Base-by-base conservation (phyloP, 805 yeast genomes). In the Candida parachauliodes region DNA sequence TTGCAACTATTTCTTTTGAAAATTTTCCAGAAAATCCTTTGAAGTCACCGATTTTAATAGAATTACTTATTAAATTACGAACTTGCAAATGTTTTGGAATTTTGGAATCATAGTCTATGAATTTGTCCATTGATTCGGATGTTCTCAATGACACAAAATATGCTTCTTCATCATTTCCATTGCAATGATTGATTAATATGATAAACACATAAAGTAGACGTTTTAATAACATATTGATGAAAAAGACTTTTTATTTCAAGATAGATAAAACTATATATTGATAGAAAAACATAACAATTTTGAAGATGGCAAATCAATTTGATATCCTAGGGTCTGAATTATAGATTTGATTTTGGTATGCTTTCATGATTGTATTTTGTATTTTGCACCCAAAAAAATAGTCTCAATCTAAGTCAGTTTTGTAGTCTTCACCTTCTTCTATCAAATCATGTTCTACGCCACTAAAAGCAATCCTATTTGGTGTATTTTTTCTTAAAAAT, bases 21-120 rank as follows among this genome's bases (percentile, higher is more conserved):
- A 82, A 76, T 38, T 70, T 71, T 1, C 88, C 88, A 0, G 81
- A 70, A 43, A 88, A 76, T 0, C 84, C 94, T 45, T 74, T 77
- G 52, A 85, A 83, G 16, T 69, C 70, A 1, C 94, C 94, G 50
- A 87, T 77, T 0, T 83, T 70, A 46, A 78, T 78, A 9, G 74
- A 64, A 39, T 72, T 68, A 9, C 68, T 63, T 19, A 85, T 71
- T 28, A 67, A 57, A 26, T 70, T 63, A 43, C 76, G 55, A 36
- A 72, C 59, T 49, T 77, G 72, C 20, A 73, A 55, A 3, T 52
- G 47, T 18, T 48, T 50, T 0, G 68, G 63, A 36, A 52, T 54
- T 11, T 50, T 60, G 8, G 65, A 52, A 33, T 74, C 78, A 46
- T 70, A 71, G 1, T 62, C 54, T 44, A 76, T 64, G 25, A 79